These are phyloP conservation scores for Sporothrix dimorphospora DNA, from an alignment of 2,329 filamentous ascomycete genomes.

Conservation along the genomic window DNA sequence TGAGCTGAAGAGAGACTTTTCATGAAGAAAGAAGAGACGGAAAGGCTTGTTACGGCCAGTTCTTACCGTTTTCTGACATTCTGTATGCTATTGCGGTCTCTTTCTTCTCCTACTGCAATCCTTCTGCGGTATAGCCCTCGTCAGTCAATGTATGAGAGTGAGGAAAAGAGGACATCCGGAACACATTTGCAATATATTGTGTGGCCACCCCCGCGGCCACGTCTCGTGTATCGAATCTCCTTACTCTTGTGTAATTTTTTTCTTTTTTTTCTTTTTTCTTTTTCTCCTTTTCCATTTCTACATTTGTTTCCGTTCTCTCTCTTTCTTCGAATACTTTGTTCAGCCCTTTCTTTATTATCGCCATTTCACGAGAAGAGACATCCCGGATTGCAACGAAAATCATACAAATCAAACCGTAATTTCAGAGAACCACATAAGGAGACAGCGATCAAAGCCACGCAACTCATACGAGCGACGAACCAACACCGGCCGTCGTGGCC, in stretches of 20 bases:
- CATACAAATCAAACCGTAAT: neutral
- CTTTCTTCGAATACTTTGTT: neutral
- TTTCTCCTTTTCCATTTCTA: neutral
- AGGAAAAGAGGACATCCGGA: neutral
- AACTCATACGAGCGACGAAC: neutral
- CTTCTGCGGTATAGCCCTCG: slow-evolving; percentile 6
- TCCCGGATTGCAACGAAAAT: neutral
- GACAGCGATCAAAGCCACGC: neutral
- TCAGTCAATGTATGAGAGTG: neutral
- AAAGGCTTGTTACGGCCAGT: neutral
- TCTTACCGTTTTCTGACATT: neutral
- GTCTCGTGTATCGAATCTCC: neutral
- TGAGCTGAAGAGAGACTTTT: neutral
- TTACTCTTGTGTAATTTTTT: neutral
- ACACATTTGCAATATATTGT: slow-evolving; percentile 4
- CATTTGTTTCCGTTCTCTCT: no score
- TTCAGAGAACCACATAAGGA: neutral
- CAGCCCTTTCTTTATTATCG: neutral
- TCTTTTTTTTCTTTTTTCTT: neutral
- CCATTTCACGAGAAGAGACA: neutral
- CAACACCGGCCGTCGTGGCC: neutral
- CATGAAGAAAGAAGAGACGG: neutral
- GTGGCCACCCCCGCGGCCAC: neutral
- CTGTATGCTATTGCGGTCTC: neutral
- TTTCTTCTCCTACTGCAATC: neutral